Evolutionary conservation across 176 grass and related monocot species (phyloP).

Genomic region (Phyllostachys edulis): DNA sequence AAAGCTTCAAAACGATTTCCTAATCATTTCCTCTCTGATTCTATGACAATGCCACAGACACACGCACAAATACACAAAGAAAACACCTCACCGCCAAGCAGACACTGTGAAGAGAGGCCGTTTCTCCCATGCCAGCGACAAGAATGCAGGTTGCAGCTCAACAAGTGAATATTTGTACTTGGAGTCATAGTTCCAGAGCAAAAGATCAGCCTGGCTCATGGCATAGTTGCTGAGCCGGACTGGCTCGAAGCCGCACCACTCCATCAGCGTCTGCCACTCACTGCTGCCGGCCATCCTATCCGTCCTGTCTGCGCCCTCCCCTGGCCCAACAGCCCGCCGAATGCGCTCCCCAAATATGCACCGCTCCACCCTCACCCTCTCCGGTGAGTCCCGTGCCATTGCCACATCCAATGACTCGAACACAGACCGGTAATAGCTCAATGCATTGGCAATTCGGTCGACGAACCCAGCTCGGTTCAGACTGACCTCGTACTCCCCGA

Average conservation of each 20-base stretch:
- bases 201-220: conserved; percentile 81
- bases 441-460: conserved; percentile 64
- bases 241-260: conserved; percentile 60
- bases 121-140: conserved; percentile 78
- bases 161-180: conserved; percentile 80
- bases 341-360: conserved; percentile 80
- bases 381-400: conserved; percentile 61
- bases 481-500: conserved; percentile 81
- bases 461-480: conserved; percentile 63
- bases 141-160: conserved; percentile 52
- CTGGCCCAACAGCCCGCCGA: conserved; percentile 46
- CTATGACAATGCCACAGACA: conserved; percentile 16
- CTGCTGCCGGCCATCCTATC: conserved; percentile 65
- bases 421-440: conserved; percentile 73
- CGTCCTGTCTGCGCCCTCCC: conserved; percentile 51
- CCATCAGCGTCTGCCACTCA: conserved; percentile 77
- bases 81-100: conserved; percentile 70
- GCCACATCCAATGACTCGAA: conserved; percentile 90
- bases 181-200: conserved; percentile 92
- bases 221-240: conserved; percentile 86
- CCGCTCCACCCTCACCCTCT: conserved; percentile 67
- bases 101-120: conserved; percentile 82
- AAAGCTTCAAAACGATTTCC: conserved; percentile 31
- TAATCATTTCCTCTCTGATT: conserved; percentile 12
- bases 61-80: background rate